Evolutionary conservation across 805 yeast genomes (phyloP).

Genomic region (Cyberlindnera japonica): DNA sequence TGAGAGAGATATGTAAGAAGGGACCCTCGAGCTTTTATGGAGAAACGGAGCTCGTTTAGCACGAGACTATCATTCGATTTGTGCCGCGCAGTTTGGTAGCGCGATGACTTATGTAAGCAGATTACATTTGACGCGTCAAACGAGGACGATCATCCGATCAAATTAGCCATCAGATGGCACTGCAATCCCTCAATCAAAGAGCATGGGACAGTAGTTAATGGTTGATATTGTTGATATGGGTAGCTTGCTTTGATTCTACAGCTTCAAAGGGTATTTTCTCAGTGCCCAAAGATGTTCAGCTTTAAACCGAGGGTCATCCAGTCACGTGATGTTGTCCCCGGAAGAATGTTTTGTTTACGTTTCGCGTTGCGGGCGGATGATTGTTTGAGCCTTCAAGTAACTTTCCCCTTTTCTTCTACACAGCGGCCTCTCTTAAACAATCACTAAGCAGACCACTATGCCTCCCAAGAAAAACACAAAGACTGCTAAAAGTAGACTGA

Average conservation of each 20-base stretch:
- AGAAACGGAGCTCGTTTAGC: slow-evolving; percentile 3
- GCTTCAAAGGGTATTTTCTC: too few relatives aligned
- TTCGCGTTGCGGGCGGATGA: too few relatives aligned
- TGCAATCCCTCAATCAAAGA: too few relatives aligned
- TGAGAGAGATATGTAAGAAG: not conserved
- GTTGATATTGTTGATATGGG: not conserved
- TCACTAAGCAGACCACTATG: too few relatives aligned
- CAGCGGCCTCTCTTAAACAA: not conserved
- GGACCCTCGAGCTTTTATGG: not conserved
- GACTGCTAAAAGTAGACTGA: slow-evolving; percentile 4
- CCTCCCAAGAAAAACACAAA: slow-evolving; percentile 8
- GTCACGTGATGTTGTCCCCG: too few relatives aligned
- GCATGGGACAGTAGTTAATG: not conserved
- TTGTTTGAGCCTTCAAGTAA: not conserved
- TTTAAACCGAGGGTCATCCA: too few relatives aligned
- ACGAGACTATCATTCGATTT: slow-evolving; percentile 3
- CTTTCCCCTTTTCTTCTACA: not conserved
- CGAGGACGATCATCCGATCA: too few relatives aligned
- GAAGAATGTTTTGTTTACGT: too few relatives aligned
- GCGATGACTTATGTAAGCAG: not conserved
- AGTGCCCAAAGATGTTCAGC: too few relatives aligned
- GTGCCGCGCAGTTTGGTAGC: not conserved
- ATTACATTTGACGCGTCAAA: not conserved
- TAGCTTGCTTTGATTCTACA: not conserved
- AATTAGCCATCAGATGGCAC: too few relatives aligned